These are phyloP conservation scores for Plantago elongata DNA, from an alignment of 257 asterid genomes.

Conservation along the genomic window DNA sequence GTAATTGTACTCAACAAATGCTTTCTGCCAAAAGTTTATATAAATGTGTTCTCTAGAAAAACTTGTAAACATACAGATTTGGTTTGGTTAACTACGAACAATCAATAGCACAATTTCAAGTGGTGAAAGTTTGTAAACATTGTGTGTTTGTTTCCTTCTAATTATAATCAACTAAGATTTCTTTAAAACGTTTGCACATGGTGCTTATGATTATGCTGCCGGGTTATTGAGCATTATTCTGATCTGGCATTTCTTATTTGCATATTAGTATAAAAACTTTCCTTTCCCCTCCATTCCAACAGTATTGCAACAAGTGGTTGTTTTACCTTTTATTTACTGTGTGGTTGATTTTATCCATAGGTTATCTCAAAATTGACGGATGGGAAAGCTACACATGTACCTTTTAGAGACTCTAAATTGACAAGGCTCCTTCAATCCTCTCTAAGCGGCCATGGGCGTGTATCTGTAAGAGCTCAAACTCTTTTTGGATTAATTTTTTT, in stretches of 20 bases:
- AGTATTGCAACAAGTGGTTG: too few species aligned
- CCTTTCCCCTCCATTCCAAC: too few species aligned
- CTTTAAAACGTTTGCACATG: too few species aligned
- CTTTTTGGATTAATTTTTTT: constrained; percentile 17
- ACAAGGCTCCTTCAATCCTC: constrained; percentile 98
- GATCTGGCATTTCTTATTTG: too few species aligned
- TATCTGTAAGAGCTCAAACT: constrained; percentile 64
- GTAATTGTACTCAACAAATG: constrained; percentile 21
- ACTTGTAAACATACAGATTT: too few species aligned
- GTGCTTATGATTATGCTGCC: too few species aligned
- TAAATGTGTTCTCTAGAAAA: constrained; percentile 7
- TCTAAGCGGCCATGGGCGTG: constrained; percentile 96
- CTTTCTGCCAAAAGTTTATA: constrained; percentile 8
- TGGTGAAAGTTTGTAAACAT: too few species aligned
- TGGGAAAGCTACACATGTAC: constrained; percentile 80
- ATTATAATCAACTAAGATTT: too few species aligned
- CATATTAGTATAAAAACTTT: too few species aligned
- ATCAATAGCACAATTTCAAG: too few species aligned
- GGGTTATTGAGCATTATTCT: too few species aligned
- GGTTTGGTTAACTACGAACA: too few species aligned
- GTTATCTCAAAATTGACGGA: constrained; percentile 95
- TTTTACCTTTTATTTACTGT: constrained; percentile 16
- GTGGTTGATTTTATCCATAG: constrained; percentile 42
- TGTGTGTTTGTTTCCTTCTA: not conserved
- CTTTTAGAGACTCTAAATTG: constrained; percentile 95